These are phyloP conservation scores for Phyllosticta capitalensis DNA, from an alignment of 2,329 filamentous ascomycete species.

Conservation along the genomic window DNA sequence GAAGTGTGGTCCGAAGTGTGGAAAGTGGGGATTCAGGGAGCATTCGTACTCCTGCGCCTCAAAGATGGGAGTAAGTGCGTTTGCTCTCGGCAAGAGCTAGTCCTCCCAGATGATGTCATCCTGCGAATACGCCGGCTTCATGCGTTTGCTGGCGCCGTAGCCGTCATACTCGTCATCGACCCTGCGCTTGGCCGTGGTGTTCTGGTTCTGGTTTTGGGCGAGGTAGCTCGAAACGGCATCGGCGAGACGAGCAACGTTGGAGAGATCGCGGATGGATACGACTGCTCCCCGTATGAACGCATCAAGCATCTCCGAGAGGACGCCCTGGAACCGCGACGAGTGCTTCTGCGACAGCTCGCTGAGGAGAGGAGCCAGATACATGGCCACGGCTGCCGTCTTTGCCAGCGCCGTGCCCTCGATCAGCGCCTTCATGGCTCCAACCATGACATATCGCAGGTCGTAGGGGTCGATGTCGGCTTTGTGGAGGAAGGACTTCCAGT, in stretches of 20 bases:
- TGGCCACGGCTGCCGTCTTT: background rate
- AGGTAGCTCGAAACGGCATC: background rate
- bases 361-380: background rate
- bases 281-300: background rate
- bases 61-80: too few relatives aligned
- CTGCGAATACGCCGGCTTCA: background rate
- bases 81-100: too few relatives aligned
- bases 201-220: background rate
- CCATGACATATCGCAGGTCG: background rate
- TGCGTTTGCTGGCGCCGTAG: background rate
- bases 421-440: background rate
- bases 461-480: background rate
- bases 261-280: background rate
- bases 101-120: background rate
- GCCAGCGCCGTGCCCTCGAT: background rate
- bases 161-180: background rate
- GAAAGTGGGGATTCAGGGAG: too few relatives aligned
- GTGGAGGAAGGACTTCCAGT: background rate
- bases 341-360: background rate
- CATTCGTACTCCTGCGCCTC: too few relatives aligned
- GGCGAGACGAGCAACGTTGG: background rate
- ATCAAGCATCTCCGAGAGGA: background rate
- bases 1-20: too few relatives aligned
- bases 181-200: background rate
- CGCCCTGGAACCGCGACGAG: background rate